Evolutionary conservation across 1,284 basidiomycete genomes (phyloP).

Genomic region (Cutaneotrichosporon sp.): DNA sequence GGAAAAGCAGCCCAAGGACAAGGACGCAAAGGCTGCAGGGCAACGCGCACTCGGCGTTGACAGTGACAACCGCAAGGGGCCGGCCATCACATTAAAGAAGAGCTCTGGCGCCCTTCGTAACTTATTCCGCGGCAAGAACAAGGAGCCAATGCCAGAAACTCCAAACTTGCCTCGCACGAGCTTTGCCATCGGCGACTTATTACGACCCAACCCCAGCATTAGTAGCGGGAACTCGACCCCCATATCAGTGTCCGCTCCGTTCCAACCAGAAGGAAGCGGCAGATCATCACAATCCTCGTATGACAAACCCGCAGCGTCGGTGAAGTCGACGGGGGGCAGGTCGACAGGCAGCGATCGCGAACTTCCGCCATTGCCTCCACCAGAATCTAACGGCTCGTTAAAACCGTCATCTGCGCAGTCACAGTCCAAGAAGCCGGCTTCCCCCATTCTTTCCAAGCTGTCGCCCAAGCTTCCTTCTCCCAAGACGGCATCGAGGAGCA

Average conservation of each 20-base stretch:
- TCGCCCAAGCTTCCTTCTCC: constrained; percentile 1
- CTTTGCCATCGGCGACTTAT: constrained; percentile 8
- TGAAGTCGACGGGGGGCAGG: background rate
- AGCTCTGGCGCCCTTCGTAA: constrained; percentile 44
- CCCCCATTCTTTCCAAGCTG: background rate
- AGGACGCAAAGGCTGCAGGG: constrained; percentile 27
- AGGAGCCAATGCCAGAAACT: constrained; percentile 43
- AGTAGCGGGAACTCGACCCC: background rate
- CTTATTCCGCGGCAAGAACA: constrained; percentile 48
- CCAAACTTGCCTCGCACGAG: constrained; percentile 20
- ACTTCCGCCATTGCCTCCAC: background rate
- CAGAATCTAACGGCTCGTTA: background rate
- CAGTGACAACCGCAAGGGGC: constrained; percentile 21
- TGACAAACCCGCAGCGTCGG: background rate
- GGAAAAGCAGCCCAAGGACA: constrained; percentile 1
- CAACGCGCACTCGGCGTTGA: constrained; percentile 28
- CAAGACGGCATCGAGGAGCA: background rate
- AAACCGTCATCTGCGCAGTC: background rate
- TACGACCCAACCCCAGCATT: background rate
- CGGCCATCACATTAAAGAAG: constrained; percentile 40
- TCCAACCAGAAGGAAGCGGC: background rate
- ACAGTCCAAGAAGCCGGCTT: background rate
- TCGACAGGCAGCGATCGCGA: background rate
- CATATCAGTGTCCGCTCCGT: background rate
- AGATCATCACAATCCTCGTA: background rate